These are phyloP conservation scores for Physaria fendleri DNA, from an alignment of 345 rosid genomes.

Conservation along the genomic window DNA sequence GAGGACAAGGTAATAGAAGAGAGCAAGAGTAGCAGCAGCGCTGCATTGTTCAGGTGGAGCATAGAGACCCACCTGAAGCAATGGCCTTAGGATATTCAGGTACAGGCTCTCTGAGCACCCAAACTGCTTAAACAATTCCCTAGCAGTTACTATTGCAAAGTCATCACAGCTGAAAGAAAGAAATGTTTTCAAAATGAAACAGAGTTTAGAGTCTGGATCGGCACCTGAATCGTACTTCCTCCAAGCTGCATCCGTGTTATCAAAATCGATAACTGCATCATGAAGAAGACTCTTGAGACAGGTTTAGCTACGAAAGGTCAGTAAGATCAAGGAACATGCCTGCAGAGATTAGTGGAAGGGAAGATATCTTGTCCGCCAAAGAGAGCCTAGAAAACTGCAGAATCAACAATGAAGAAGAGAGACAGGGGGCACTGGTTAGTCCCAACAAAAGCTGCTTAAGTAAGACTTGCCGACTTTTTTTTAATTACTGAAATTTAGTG, in stretches of 20 bases:
- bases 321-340: slow-evolving; percentile 27
- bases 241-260: slow-evolving; percentile 66
- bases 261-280: slow-evolving; percentile 55
- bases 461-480: too few relatives aligned
- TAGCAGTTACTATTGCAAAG: background rate
- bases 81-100: background rate
- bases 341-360: slow-evolving; percentile 56
- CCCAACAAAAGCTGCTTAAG: too few relatives aligned
- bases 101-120: background rate
- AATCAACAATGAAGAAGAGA: background rate
- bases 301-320: background rate
- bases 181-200: background rate
- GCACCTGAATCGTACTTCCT: slow-evolving; percentile 45
- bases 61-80: background rate
- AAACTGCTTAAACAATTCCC: background rate
- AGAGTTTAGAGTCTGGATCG: background rate
- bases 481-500: too few relatives aligned
- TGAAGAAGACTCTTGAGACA: background rate
- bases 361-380: slow-evolving; percentile 42
- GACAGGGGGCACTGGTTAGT: too few relatives aligned
- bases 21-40: background rate
- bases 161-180: background rate
- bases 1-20: background rate
- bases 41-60: background rate
- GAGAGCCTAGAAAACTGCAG: slow-evolving; percentile 45